Base-by-base conservation (phyloP, 352 stramenopile species). In the Pythium folliculosum region DNA sequence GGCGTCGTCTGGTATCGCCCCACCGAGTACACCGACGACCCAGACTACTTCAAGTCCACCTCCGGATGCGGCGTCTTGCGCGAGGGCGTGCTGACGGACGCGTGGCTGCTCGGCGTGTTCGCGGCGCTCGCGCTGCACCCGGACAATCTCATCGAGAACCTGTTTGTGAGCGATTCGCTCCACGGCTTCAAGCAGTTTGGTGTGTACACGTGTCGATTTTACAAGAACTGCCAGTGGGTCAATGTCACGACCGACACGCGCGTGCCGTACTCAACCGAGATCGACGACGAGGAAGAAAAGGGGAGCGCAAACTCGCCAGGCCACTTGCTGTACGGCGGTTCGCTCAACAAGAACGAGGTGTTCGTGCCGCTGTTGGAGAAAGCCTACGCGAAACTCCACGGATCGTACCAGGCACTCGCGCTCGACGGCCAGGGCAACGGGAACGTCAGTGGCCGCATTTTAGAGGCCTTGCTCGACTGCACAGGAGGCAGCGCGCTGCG, bases 131-230 rank as follows among this genome's bases (percentile, higher is more conserved):
- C 86, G 16, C 65, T 90, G 19, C 88, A 95, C 60, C 82, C 82
- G 2, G 84, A 92, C 69, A 87, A 90, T 40, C 74, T 98, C 19
- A 86, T 98, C 30, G 90, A 98, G 76, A 96, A 97, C 64, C 74
- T 98, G 21, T 97, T 98, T 48, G 86, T 87, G 40, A 96, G 86
- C 59, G 85, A 95, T 35, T 87, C 84, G 14, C 75, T 96, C 17
- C 64, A 91, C 35, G 74, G 70, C 22, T 94, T 93, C 63, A 90
- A 93, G 63, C 71, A 84, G 43, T 97, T 86, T 66, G 92, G 92
- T 12, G 77, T 97, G 21, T 97, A 88, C 72, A 97, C 88, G 1
- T 98, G 91, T 72, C 88, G 92, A 19, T 97, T 98, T 70, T 98
- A 96, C 77, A 96, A 96, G 54, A 87, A 97, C 67, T 89, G 86